Percentiles rank a stretch among this genome's conserved stretches.
Conservation (phyloP, 805 yeast genomes). For the Kazachstania martiniae region DNA sequence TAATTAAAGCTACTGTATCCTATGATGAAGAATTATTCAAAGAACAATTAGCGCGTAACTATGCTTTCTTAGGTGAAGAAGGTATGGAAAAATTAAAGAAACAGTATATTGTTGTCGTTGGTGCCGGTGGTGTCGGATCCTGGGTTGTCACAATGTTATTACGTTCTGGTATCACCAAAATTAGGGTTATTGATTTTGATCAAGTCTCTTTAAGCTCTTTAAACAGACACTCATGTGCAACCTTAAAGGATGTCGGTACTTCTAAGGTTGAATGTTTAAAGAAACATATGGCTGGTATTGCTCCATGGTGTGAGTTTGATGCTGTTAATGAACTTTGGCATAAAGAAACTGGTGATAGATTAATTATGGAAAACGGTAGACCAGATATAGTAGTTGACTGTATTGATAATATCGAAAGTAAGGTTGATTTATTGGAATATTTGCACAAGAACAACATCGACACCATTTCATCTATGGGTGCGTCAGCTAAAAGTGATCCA, state of each 20-base stretch:
- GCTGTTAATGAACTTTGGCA: conserved; percentile 72
- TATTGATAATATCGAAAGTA: conserved; percentile 95
- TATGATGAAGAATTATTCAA: conserved; percentile 64
- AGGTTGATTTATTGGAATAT: conserved; percentile 75
- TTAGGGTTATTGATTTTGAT: conserved; percentile 86
- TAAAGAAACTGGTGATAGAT: conserved; percentile 48
- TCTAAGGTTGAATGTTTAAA: conserved; percentile 78
- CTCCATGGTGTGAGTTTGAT: conserved; percentile 91
- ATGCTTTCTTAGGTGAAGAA: conserved; percentile 80
- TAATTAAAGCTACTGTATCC: conserved; percentile 1
- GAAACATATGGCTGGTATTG: conserved; percentile 55
- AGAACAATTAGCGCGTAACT: conserved; percentile 89
- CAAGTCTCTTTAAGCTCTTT: conserved; percentile 88
- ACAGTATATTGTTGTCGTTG: conserved; percentile 68
- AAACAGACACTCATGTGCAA: conserved; percentile 92
- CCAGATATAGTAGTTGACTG: conserved; percentile 88
- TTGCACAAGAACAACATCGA: conserved; percentile 50
- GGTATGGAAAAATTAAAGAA: conserved; percentile 67
- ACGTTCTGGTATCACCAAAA: conserved; percentile 75
- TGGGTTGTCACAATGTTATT: conserved; percentile 89
- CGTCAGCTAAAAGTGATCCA: conserved; percentile 94
- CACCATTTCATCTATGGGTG: conserved; percentile 92
- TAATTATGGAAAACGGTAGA: conserved; percentile 37
- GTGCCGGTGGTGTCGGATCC: conserved; percentile 98
- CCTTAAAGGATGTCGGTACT: conserved; percentile 82